Base-by-base conservation (phyloP, 768 basidiomycete genomes). In the Cystobasidium onofrii region DNA sequence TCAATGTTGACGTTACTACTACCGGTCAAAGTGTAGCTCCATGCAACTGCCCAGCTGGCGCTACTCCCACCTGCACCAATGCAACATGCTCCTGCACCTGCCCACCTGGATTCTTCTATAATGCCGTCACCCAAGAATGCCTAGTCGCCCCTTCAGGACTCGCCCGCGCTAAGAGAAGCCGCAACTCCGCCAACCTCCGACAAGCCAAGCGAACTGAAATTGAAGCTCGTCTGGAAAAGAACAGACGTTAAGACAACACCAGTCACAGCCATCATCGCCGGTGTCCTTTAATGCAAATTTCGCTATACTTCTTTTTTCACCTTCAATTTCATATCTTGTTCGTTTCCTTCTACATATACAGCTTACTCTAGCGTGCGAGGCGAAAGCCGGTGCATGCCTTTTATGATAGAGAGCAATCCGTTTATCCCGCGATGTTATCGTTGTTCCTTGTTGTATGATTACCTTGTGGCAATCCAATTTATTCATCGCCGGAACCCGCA, bases 31-130 rank as follows among this genome's bases (percentile, higher is more conserved):
- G 34, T 29, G 46, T 41, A 43, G 23, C n/a, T 15, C 50, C 65
- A 10, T 67, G 65, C 65, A 43, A 4, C 1, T 67, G 65, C 44
- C 65, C 65, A 15, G 44, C 43, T 7, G 65, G 34, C 12, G 65
- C 65, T 20, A 67, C 65, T 31, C 65, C 65, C 9, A 67, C 31
- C 43, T 67, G 65, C 65, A 4, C 44, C 41, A 52, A 67, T 23
- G 65, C 41, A 23, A 67, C 39, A 29, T 67, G 65, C 65, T 46
- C 41, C 31, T 67, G 65, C 50, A 20, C 13, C 65, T 67, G 65
- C 65, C 44, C 44, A 3, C 7, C 65, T 31, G 65, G 65, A 1
- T 67, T 52, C 44, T 67, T 67, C 44, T 67, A 67, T 36, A 50
- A 67, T 23, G 4, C 65, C 31, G 44, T 50, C 27, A 52, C 65